These are phyloP conservation scores for Mycosphaerella sp. DNA, from an alignment of 2,329 filamentous ascomycete species.

Conservation along the genomic window DNA sequence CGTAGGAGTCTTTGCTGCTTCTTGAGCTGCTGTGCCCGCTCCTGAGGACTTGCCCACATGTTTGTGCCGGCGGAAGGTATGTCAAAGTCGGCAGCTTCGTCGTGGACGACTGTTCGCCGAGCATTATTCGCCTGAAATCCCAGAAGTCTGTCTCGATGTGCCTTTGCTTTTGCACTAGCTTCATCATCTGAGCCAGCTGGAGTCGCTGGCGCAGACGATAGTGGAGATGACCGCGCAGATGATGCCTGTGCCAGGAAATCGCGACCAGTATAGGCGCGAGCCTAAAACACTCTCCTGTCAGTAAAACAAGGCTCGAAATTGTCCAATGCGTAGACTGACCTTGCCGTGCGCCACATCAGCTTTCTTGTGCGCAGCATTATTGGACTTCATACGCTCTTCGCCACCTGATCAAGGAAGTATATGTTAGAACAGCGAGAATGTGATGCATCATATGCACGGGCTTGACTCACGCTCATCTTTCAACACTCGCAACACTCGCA, in stretches of 20 bases:
- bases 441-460: background rate
- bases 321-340: background rate
- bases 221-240: constrained; percentile 33
- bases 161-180: constrained; percentile 62
- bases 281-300: background rate
- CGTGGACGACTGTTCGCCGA: constrained; percentile 72
- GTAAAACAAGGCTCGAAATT: constrained; percentile 7
- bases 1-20: constrained; percentile 75
- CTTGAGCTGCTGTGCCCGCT: constrained; percentile 76
- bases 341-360: constrained; percentile 54
- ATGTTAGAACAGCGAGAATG: background rate
- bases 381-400: constrained; percentile 74
- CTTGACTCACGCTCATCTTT: constrained; percentile 60
- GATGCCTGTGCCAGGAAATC: constrained; percentile 33
- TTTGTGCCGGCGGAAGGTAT: constrained; percentile 55
- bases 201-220: constrained; percentile 31
- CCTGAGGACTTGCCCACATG: constrained; percentile 79
- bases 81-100: constrained; percentile 74
- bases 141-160: constrained; percentile 75
- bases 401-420: constrained; percentile 41
- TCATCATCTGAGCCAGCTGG: constrained; percentile 38
- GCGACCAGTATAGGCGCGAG: constrained; percentile 34
- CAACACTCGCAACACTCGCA: constrained; percentile 77
- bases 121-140: constrained; percentile 82
- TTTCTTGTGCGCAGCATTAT: constrained; percentile 63